Base-by-base conservation (phyloP, 768 basidiomycete species). In the Termitomyces sp. region DNA sequence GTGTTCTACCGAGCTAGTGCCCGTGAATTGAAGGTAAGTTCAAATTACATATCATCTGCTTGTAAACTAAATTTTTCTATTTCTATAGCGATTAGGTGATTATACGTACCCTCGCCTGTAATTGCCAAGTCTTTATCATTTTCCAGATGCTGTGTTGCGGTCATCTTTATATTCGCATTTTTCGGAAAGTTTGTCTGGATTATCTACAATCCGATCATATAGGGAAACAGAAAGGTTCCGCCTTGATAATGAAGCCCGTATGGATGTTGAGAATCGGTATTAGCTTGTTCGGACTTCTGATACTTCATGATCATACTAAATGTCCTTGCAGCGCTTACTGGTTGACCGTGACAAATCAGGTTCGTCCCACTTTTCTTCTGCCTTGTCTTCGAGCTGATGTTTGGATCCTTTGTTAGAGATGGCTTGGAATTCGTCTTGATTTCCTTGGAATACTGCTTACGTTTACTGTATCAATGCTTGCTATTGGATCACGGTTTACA, bases 351-450 rank as follows among this genome's bases (percentile, higher is more conserved):
- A 79, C 86, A 20, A 94, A 95, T 68, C 93, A 95, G 71, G 83
- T 82, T 52, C 47, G 60, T 58, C 24, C 16, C 3, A n/a, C n/a
- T 16, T n/a, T 45, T 45, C 16, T 45, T 26, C 46, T 14, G 36
- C n/a, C 45, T 35, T 40, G 35, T 28, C 24, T 11, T 53, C 16
- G 26, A 38, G 11, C 28, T 36, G 35, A 47, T 41, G 47, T 52
- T 32, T 79, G 32, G 14, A 35, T 61, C 36, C 38, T 36, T 24
- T 54, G 50, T 65, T 24, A 85, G 82, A 79, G 89, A 52, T 94
- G 90, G 94, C 85, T 98, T 30, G 92, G 89, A 53, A 82, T 96
- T 47, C 85, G 94, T 5, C 79, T 97, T n/a, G 95, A 96, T 70
- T 83, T 89, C 63, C 79, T 97, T 26, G 94, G 94, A 22, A 63